Percentiles rank a stretch among this genome's conserved stretches.
Conservation (phyloP, 768 basidiomycete species). For the Phylloporus arenicola region DNA sequence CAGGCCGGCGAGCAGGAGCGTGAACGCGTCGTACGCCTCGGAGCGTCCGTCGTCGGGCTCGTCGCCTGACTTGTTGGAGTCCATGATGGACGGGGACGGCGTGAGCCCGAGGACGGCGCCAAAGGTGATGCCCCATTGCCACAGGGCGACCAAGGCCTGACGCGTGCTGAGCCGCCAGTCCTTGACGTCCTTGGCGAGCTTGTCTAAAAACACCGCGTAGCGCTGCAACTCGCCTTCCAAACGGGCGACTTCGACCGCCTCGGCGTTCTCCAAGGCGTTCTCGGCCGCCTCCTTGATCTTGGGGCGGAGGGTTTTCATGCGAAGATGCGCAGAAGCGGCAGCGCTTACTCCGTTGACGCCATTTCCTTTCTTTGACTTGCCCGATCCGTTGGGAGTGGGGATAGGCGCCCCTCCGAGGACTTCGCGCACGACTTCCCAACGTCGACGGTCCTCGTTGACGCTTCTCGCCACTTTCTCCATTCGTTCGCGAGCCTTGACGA, state of each 20-base stretch:
- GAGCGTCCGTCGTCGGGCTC: slow-evolving; percentile 29
- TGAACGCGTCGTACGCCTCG: slow-evolving; percentile 71
- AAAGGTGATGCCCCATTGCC: slow-evolving; percentile 61
- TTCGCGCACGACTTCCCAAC: slow-evolving; percentile 75
- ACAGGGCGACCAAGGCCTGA: slow-evolving; percentile 44
- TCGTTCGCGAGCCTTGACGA: slow-evolving; percentile 29
- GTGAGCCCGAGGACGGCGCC: slow-evolving; percentile 62
- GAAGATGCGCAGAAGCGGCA: slow-evolving; percentile 53
- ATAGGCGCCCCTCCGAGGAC: slow-evolving; percentile 46
- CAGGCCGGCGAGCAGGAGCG: slow-evolving; percentile 52
- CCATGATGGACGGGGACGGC: slow-evolving; percentile 28
- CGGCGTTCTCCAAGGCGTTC: slow-evolving; percentile 32
- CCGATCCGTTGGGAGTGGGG: slow-evolving; percentile 34
- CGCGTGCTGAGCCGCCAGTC: slow-evolving; percentile 58
- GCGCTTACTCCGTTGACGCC: slow-evolving; percentile 44
- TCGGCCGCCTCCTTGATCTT: slow-evolving; percentile 29
- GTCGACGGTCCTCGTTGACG: slow-evolving; percentile 73
- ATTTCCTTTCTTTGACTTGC: slow-evolving; percentile 37
- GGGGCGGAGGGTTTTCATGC: slow-evolving; percentile 51
- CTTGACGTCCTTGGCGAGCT: slow-evolving; percentile 55
- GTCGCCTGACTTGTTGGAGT: slow-evolving; percentile 3
- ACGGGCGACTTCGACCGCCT: slow-evolving; percentile 46
- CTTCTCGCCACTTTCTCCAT: slow-evolving; percentile 71
- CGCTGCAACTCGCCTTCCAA: slow-evolving; percentile 54
- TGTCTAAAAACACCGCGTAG: slow-evolving; percentile 53